phyloP scores from a whole-genome alignment of 75 land plant genomes.

The Ceratopteris richardii region DNA sequence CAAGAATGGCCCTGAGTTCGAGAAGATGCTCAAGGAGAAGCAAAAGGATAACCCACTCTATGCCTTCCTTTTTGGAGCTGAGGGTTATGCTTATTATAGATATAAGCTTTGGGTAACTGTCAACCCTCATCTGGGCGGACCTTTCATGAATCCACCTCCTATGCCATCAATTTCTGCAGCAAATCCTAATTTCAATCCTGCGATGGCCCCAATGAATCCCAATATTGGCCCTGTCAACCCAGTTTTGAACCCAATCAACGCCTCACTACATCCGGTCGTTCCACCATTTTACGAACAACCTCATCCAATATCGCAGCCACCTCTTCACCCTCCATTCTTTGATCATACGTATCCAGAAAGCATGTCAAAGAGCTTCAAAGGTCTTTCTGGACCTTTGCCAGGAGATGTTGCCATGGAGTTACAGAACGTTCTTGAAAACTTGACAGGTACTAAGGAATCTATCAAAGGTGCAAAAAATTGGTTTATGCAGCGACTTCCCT shows the following conservation, averaged over 20 bases:
- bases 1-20: slow-evolving; percentile 96
- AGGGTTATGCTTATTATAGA: slow-evolving; percentile 73
- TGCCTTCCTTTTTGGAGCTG: slow-evolving; percentile 85
- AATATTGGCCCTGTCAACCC: slow-evolving; percentile 23
- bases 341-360: slow-evolving; percentile 40
- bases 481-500: slow-evolving; percentile 94
- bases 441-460: slow-evolving; percentile 87
- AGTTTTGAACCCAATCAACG: slow-evolving; percentile 20
- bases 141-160: slow-evolving; percentile 28
- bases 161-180: slow-evolving; percentile 31
- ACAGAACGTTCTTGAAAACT: slow-evolving; percentile 45
- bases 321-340: slow-evolving; percentile 9
- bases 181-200: slow-evolving; percentile 33
- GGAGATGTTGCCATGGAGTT: slow-evolving; percentile 72
- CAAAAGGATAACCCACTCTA: slow-evolving; percentile 85
- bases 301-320: slow-evolving; percentile 18
- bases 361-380: slow-evolving; percentile 37
- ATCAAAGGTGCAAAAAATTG: slow-evolving; percentile 89
- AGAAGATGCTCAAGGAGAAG: slow-evolving; percentile 80
- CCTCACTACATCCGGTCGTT: slow-evolving; percentile 34
- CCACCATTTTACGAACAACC: slow-evolving; percentile 41
- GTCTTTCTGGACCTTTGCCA: slow-evolving; percentile 64
- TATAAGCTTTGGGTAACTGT: slow-evolving; percentile 75
- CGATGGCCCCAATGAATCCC: slow-evolving; percentile 28
- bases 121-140: slow-evolving; percentile 25